Evolutionary conservation across 2,329 filamentous ascomycete species (phyloP).

Genomic region (Pseudogymnoascus sp.): DNA sequence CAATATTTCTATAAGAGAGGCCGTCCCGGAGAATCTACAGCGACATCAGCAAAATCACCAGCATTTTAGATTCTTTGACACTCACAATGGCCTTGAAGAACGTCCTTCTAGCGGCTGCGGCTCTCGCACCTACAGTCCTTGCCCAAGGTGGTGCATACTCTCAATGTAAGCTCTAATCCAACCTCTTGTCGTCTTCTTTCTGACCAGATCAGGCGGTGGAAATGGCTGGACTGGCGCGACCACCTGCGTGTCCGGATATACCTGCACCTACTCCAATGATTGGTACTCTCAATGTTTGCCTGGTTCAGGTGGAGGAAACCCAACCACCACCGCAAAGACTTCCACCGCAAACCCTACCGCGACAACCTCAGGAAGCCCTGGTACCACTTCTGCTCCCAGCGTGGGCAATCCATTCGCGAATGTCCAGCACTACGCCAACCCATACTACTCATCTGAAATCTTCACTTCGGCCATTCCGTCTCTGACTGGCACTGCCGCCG

Average conservation of each 20-base stretch:
- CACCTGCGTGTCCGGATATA: constrained; percentile 25
- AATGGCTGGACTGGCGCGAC: constrained; percentile 20
- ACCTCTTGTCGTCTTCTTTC: neutral
- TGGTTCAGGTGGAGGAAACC: constrained; percentile 10
- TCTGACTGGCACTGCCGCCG: constrained; percentile 46
- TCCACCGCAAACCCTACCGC: constrained; percentile 13
- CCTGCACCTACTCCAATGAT: constrained; percentile 18
- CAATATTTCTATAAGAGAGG: neutral
- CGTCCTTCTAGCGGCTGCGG: constrained; percentile 24
- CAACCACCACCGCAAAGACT: neutral
- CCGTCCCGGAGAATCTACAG: neutral
- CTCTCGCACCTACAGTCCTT: constrained; percentile 24
- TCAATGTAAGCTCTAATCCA: constrained; percentile 22
- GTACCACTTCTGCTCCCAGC: constrained; percentile 26
- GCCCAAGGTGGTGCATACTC: constrained; percentile 22
- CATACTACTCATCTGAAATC: constrained; percentile 46
- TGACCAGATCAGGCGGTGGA: constrained; percentile 23
- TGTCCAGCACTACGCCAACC: constrained; percentile 42
- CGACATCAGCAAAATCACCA: neutral
- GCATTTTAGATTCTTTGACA: constrained; percentile 11
- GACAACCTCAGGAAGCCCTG: constrained; percentile 12
- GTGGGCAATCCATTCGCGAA: constrained; percentile 46
- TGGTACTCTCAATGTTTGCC: constrained; percentile 28
- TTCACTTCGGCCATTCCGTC: constrained; percentile 52
- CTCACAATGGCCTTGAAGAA: constrained; percentile 23